These are phyloP conservation scores for Yamagishiella unicocca DNA, from an alignment of 139 green algal genomes.

Conservation along the genomic window DNA sequence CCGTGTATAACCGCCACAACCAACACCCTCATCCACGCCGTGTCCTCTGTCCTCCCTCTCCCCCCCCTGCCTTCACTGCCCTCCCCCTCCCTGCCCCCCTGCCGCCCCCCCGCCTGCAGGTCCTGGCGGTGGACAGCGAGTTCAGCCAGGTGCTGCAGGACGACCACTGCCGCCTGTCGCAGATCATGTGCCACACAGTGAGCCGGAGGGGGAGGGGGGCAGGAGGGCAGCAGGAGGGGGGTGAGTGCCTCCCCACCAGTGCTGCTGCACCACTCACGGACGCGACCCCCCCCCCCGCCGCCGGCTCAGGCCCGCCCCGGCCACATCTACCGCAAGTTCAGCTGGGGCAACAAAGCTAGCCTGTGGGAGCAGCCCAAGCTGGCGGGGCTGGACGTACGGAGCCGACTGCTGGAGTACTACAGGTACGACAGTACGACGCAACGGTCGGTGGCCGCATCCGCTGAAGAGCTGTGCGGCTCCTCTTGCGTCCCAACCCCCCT, in stretches of 20 bases:
- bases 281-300: background rate
- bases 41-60: background rate
- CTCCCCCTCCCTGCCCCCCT: background rate
- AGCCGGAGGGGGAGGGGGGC: background rate
- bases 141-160: slow-evolving; percentile 88
- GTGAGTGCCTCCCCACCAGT: too few species aligned
- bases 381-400: slow-evolving; percentile 77
- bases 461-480: too few species aligned
- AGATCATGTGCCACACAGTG: slow-evolving; percentile 92
- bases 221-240: background rate
- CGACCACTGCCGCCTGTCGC: slow-evolving; percentile 84
- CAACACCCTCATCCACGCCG: background rate
- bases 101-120: slow-evolving; percentile 22
- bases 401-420: slow-evolving; percentile 89
- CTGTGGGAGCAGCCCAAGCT: slow-evolving; percentile 77
- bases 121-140: slow-evolving; percentile 86
- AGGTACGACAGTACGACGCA: too few species aligned
- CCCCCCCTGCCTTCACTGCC: background rate
- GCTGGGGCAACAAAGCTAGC: slow-evolving; percentile 91
- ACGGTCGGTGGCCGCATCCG: too few species aligned
- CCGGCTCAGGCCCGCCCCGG: slow-evolving; percentile 55
- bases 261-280: too few species aligned
- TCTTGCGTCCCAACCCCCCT: too few species aligned
- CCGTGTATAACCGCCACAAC: too few species aligned
- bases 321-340: slow-evolving; percentile 92